Conservation (phyloP, 768 basidiomycete species). For the Macrolepiota fuliginosa region DNA sequence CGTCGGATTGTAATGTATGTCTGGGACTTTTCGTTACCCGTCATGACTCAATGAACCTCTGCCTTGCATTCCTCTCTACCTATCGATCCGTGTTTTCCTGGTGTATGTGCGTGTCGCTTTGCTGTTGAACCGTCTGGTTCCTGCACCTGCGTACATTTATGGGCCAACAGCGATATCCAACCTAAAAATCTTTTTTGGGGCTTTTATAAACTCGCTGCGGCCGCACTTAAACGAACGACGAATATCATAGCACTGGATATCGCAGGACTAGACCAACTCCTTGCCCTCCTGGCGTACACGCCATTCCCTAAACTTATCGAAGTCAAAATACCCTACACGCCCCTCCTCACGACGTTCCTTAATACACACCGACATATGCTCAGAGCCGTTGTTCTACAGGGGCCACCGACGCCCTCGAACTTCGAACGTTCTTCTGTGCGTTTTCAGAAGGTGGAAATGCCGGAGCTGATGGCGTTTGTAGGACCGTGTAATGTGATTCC, state of each 20-base stretch:
- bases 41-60: not conserved
- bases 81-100: not conserved
- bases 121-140: not conserved
- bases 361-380: constrained; percentile 2
- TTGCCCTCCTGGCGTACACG: constrained; percentile 5
- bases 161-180: constrained; percentile 5
- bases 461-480: constrained; percentile 12
- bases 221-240: constrained; percentile 6
- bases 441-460: constrained; percentile 3
- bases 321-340: constrained; percentile 14
- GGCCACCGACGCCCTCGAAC: not conserved
- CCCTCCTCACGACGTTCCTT: constrained; percentile 12
- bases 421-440: not conserved
- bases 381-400: constrained; percentile 11
- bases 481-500: constrained; percentile 15
- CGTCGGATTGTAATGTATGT: constrained; percentile 7
- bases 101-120: not conserved
- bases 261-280: constrained; percentile 3
- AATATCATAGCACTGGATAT: constrained; percentile 15
- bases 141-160: not conserved
- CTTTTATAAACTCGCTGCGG: constrained; percentile 14
- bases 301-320: constrained; percentile 12
- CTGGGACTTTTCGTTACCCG: not conserved
- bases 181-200: not conserved
- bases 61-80: no score